Base-by-base conservation (phyloP, 176 grass and related monocot species). In the Zoysia japonica region DNA sequence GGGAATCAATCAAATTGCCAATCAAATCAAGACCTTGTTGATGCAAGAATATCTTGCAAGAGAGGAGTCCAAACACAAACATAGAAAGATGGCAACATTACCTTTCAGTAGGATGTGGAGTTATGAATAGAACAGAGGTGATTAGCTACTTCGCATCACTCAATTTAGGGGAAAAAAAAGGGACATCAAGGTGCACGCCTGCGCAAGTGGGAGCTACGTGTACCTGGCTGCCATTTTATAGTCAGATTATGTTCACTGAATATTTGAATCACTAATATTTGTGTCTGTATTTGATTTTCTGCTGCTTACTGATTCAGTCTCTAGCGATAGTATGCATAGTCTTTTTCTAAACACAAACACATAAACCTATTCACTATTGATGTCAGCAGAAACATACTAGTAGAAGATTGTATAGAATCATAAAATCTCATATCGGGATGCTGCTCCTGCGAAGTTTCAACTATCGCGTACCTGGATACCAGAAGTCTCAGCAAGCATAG, bases 401-500 rank as follows among this genome's bases (percentile, higher is more conserved):
- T 19, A 72, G 8, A 65, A 12, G 19, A 71, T 9, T 55, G 40
- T 10, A 65, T 37, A 28, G 59, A 66, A 40, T 35, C 57, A 19
- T 5, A 11, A 13, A 63, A 63, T 52, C 11, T 37, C 38, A 17
- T 13, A 0, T 19, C 11, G 82, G 9, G 16, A 68, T 70, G 66
- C 17, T 59, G 46, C 57, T 79, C 5, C 19, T 46, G 15, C 1
- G 0, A 35, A 40, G 52, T 68, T 20, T 36, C 11, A 17, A 15
- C 51, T 44, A 52, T 68, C 35, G 19, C 76, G 72, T 96, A 96
- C 96, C 90, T 93, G 88, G 82, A 99, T 96, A 36, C 88, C 86
- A 6, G 85, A 79, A 77, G 40, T 80, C 64, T 93, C 75, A 1
- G 86, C 84, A 8, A 99, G 82, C 19, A 88, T 88, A 20, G 79